Conservation (phyloP, 805 yeast species). For the Kluyveromyces starmeri region DNA sequence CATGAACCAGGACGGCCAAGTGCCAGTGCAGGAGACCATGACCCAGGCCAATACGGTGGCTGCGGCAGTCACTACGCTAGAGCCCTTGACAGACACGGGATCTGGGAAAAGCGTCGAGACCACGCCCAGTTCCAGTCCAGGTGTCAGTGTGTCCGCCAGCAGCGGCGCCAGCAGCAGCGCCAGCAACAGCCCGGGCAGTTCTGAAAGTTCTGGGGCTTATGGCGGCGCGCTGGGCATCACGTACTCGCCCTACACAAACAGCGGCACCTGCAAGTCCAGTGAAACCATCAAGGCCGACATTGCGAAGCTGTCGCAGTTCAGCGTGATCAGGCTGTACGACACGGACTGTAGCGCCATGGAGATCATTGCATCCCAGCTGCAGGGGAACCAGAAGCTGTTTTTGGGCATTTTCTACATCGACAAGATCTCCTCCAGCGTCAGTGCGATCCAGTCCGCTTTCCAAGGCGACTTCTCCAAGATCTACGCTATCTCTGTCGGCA, state of each 20-base stretch:
- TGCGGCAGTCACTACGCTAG: background rate
- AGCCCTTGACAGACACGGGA: background rate
- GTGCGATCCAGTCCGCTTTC: conserved; percentile 39
- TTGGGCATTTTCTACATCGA: conserved; percentile 51
- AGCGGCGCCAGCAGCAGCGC: conserved; percentile 19
- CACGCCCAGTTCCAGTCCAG: conserved; percentile 8
- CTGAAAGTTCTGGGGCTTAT: conserved; percentile 40
- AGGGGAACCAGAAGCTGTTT: conserved; percentile 75
- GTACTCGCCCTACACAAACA: conserved; percentile 63
- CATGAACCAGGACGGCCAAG: background rate
- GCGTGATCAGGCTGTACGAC: conserved; percentile 62
- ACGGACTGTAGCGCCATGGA: conserved; percentile 62
- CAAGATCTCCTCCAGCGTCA: conserved; percentile 51
- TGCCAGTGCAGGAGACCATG: background rate
- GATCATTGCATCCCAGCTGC: conserved; percentile 50
- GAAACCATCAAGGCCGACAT: conserved; percentile 48
- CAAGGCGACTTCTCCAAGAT: conserved; percentile 35
- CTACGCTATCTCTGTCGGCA: conserved; percentile 55
- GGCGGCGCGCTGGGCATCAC: conserved; percentile 9
- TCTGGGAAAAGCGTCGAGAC: background rate
- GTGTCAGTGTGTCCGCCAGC: conserved; percentile 14
- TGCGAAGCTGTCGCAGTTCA: conserved; percentile 38
- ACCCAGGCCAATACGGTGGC: background rate
- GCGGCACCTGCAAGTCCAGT: conserved; percentile 51
- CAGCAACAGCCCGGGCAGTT: conserved; percentile 28